phyloP scores from a whole-genome alignment of 129 eudicot genomes.

The Apium graveolens region DNA sequence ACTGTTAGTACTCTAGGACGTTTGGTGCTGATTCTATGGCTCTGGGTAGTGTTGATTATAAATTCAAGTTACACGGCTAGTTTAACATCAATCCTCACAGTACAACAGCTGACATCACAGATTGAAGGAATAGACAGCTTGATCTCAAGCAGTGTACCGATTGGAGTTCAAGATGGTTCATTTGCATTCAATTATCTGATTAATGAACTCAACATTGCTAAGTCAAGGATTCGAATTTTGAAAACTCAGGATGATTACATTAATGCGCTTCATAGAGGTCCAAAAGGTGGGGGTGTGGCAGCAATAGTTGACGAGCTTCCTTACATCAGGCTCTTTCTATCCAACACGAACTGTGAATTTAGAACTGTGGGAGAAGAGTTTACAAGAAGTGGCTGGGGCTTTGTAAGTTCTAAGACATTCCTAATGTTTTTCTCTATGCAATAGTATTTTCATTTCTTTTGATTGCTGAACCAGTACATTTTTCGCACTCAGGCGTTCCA shows the following conservation, averaged over 20 bases:
- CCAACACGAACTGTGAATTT: constrained; percentile 20
- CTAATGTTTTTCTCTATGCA: not conserved
- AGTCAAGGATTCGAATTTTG: constrained; percentile 17
- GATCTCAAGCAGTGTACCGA: constrained; percentile 23
- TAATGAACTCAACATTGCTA: constrained; percentile 22
- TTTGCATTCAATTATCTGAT: constrained; percentile 26
- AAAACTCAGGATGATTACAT: constrained; percentile 17
- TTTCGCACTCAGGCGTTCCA: constrained; percentile 26
- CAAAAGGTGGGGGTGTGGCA: constrained; percentile 29
- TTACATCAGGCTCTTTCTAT: constrained; percentile 21
- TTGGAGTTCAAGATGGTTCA: constrained; percentile 30
- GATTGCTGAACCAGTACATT: not conserved
- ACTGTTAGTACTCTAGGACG: constrained; percentile 33
- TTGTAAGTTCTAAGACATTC: constrained; percentile 21
- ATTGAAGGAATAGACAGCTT: constrained; percentile 31
- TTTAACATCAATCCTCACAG: constrained; percentile 36
- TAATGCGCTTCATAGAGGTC: constrained; percentile 24
- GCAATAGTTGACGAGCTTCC: constrained; percentile 38
- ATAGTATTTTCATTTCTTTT: not conserved
- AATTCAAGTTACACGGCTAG: constrained; percentile 36
- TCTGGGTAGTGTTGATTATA: constrained; percentile 31
- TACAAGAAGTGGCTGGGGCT: constrained; percentile 37
- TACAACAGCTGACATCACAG: constrained; percentile 29
- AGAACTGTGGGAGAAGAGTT: constrained; percentile 31
- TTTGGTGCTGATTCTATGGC: constrained; percentile 31